Evolutionary conservation across 2,329 filamentous ascomycete genomes (phyloP).

Genomic region (Cercospora zeina): DNA sequence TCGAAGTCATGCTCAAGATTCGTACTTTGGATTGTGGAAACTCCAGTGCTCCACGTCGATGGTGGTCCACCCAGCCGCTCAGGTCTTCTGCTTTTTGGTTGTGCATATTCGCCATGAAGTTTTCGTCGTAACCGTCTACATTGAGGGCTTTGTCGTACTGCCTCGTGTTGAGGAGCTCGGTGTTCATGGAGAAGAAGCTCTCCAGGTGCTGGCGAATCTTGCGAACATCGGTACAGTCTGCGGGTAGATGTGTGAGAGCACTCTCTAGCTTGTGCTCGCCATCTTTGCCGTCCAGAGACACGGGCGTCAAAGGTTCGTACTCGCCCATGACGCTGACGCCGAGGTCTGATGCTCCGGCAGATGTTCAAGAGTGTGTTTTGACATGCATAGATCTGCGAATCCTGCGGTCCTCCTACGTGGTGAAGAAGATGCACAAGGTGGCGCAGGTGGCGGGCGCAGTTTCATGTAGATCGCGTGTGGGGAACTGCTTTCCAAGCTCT

Average conservation of each 20-base stretch:
- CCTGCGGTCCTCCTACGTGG: background rate
- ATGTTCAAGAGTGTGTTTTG: background rate
- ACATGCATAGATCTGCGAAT: background rate
- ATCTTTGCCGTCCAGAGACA: slow-evolving; percentile 10
- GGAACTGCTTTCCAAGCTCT: background rate
- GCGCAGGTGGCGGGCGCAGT: background rate
- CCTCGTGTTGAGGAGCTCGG: slow-evolving; percentile 4
- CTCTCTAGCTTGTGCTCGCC: slow-evolving; percentile 9
- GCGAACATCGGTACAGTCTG: slow-evolving; percentile 4
- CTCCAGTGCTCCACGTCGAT: background rate
- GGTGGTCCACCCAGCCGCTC: slow-evolving; percentile 6
- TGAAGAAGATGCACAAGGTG: background rate
- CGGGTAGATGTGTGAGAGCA: background rate
- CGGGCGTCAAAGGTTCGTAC: slow-evolving; percentile 12
- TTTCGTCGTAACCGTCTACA: slow-evolving; percentile 4
- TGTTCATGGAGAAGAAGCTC: slow-evolving; percentile 7
- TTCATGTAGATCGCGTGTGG: background rate
- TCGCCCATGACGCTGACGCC: background rate
- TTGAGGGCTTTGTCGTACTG: background rate
- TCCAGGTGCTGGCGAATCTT: slow-evolving; percentile 5
- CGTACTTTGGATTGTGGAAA: slow-evolving; percentile 4
- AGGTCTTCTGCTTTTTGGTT: slow-evolving; percentile 12
- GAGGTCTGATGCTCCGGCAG: background rate
- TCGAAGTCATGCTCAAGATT: slow-evolving; percentile 8
- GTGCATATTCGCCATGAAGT: slow-evolving; percentile 8